Conservation (phyloP, 148 eudicot genomes). For the Diospyros lotus region DNA sequence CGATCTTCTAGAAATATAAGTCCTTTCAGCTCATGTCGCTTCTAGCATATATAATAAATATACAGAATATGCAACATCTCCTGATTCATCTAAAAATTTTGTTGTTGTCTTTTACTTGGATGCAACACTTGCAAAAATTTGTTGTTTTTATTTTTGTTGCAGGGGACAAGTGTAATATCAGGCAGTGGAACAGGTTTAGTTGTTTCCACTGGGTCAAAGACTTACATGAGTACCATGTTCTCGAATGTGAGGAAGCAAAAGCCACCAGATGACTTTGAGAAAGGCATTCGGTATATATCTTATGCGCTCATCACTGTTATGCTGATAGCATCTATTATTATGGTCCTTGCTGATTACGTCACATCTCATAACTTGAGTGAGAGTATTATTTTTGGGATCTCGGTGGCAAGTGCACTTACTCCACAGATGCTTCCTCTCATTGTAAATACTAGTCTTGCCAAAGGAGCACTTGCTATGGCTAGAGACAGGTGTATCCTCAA, state of each 20-base stretch:
- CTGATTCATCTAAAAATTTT: background rate
- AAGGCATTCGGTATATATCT: constrained; percentile 37
- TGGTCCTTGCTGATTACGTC: constrained; percentile 32
- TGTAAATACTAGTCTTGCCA: constrained; percentile 44
- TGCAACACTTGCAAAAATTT: background rate
- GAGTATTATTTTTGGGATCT: constrained; percentile 44
- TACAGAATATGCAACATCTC: background rate
- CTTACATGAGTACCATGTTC: constrained; percentile 54
- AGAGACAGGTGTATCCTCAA: constrained; percentile 45
- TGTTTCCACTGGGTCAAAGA: constrained; percentile 46
- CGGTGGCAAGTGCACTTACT: constrained; percentile 50
- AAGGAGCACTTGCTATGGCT: constrained; percentile 56
- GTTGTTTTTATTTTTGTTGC: constrained; percentile 5
- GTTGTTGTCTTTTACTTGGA: background rate
- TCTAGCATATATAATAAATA: background rate
- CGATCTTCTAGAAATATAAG: too few species aligned
- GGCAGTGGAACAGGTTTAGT: constrained; percentile 45
- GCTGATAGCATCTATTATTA: constrained; percentile 30
- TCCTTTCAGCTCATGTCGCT: too few species aligned
- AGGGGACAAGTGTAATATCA: constrained; percentile 52
- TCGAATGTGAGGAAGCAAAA: constrained; percentile 37
- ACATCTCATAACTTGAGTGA: constrained; percentile 26
- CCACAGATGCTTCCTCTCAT: constrained; percentile 58
- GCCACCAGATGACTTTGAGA: constrained; percentile 43
- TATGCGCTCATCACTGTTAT: constrained; percentile 38